Base-by-base conservation (phyloP, 805 yeast species). In the Ogataea zsoltii region DNA sequence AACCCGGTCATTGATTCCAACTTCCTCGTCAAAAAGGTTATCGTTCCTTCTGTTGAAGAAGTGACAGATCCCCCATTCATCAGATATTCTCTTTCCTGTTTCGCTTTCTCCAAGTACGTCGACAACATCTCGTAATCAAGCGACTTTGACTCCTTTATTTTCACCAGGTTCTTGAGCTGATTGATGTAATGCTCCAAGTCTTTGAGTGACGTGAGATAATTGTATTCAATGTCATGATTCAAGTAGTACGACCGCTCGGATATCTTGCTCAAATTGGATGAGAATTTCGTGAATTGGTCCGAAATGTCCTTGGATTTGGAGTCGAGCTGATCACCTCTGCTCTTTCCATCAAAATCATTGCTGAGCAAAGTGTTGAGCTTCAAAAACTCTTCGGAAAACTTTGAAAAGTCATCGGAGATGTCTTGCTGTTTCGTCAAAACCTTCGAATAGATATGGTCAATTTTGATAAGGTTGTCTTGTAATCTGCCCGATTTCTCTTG, bases 141-240 rank as follows among this genome's bases (percentile, higher is more conserved):
- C 56, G 88, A 91, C 63, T 91, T 91, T 61, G 89, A 90, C 59
- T 92, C 98, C 53, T 92, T 89, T 45, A 87, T 74, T 60, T 85
- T 90, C 43, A 94, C 77, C 47, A 92, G 69, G 50, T 76, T 79
- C 57, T 81, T 81, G 54, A 86, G 68, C 17, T 85, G 79, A 40
- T 69, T 71, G 36, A 85, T 78, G 56, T 86, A 94, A 66, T 88
- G 91, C 51, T 92, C 89, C 66, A 94, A 75, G 65, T 94, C 98
- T 54, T 87, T 85, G 53, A 94, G 68, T 11, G 95, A 82, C 2
- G 88, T 86, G 39, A 89, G 74, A 58, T 88, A 94, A 32, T 89
- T 83, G 54, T 83, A 85, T 57, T 92, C 97, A 45, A 89, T 71
- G 40, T 70, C 71, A 33, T 71, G 67, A 47, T 72, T 74, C 32